Evolutionary conservation across 441 rosid genomes (phyloP).

Genomic region (Eruca vesicaria): DNA sequence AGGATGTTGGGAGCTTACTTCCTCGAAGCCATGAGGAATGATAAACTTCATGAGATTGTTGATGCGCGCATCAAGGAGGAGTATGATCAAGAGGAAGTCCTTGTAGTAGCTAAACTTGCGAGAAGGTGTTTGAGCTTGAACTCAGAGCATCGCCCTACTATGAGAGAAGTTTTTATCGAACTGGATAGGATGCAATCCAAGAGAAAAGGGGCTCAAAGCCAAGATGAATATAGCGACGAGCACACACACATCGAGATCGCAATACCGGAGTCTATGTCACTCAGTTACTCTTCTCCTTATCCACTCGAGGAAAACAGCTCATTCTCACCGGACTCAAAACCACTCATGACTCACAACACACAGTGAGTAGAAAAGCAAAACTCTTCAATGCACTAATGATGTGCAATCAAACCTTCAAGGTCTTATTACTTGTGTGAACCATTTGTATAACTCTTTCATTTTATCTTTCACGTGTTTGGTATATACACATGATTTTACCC

Average conservation of each 20-base stretch:
- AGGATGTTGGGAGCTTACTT: conserved; percentile 37
- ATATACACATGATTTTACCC: conserved; percentile 7
- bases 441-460: not conserved
- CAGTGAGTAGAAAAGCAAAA: conserved; percentile 10
- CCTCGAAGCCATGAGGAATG: conserved; percentile 33
- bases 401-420: not conserved
- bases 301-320: not conserved
- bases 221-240: not conserved
- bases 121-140: conserved; percentile 39
- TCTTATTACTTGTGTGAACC: not conserved
- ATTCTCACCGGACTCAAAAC: conserved; percentile 12
- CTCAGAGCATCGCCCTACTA: conserved; percentile 44
- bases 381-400: too few relatives aligned
- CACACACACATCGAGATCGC: not conserved
- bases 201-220: not conserved
- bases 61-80: conserved; percentile 22
- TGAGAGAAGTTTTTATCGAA: conserved; percentile 39
- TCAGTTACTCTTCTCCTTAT: conserved; percentile 7
- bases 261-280: conserved; percentile 9
- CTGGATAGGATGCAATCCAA: conserved; percentile 31
- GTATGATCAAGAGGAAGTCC: conserved; percentile 19
- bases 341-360: conserved; percentile 8
- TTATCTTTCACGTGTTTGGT: conserved; percentile 12
- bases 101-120: conserved; percentile 37
- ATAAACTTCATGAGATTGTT: conserved; percentile 31